These are phyloP conservation scores for Fibroporia radiculosa DNA, from an alignment of 768 basidiomycete genomes.

Conservation along the genomic window DNA sequence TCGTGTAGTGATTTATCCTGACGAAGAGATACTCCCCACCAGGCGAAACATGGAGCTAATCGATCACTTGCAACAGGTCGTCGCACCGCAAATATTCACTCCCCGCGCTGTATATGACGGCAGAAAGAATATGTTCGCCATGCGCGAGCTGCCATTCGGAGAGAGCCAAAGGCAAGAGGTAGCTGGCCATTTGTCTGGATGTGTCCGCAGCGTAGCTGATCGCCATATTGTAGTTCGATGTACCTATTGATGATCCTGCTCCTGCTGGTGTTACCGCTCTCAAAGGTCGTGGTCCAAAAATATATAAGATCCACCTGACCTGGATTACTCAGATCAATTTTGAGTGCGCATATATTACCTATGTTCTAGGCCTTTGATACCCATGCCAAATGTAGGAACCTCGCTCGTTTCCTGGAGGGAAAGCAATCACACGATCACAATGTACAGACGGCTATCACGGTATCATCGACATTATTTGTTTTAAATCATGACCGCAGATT, in stretches of 20 bases:
- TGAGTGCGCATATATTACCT: conserved; percentile 42
- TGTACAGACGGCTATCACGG: conserved; percentile 62
- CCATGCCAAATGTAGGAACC: conserved; percentile 35
- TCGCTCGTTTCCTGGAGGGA: conserved; percentile 56
- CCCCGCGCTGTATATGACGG: conserved; percentile 74
- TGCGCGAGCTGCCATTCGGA: conserved; percentile 53
- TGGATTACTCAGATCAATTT: conserved; percentile 76
- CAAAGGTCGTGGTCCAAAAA: conserved; percentile 38
- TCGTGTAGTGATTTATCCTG: conserved; percentile 51
- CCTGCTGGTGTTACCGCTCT: conserved; percentile 15
- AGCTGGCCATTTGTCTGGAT: conserved; percentile 19
- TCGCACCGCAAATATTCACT: conserved; percentile 57
- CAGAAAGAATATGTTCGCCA: conserved; percentile 67
- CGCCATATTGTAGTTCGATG: conserved; percentile 46
- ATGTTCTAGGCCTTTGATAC: not conserved
- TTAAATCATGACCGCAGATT: not conserved
- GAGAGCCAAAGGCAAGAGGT: conserved; percentile 44
- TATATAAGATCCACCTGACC: conserved; percentile 60
- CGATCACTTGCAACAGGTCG: conserved; percentile 46
- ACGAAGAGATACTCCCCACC: conserved; percentile 61
- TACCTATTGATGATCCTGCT: conserved; percentile 40
- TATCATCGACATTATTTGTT: conserved; percentile 18
- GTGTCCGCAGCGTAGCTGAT: too few species aligned
- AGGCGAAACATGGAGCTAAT: conserved; percentile 68
- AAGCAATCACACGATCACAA: conserved; percentile 60